Conservation (phyloP, 2,329 filamentous ascomycete genomes). For the Arthrobotrys entomopaga region DNA sequence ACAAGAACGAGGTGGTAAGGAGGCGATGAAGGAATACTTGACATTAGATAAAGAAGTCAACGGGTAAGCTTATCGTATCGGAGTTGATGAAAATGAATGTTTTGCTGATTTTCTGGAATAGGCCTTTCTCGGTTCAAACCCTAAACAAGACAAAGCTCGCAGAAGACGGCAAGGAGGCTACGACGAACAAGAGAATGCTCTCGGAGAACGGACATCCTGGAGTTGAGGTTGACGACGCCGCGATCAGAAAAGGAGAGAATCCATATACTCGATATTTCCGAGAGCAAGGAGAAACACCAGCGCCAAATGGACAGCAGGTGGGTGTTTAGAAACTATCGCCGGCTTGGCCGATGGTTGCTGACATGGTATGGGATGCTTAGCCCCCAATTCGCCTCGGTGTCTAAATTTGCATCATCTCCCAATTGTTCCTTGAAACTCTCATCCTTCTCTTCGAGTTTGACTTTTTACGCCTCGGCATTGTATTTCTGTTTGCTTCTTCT, state of each 20-base stretch:
- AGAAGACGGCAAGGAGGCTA: constrained; percentile 62
- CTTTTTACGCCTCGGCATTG: not conserved
- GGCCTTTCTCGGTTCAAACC: constrained; percentile 64
- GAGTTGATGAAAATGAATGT: not conserved
- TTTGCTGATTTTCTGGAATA: constrained; percentile 57
- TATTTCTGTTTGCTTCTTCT: not conserved
- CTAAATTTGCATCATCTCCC: not conserved
- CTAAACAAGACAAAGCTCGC: constrained; percentile 61
- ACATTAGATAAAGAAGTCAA: constrained; percentile 85
- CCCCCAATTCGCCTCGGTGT: constrained; percentile 44
- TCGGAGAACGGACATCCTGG: constrained; percentile 64
- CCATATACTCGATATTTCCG: constrained; percentile 64
- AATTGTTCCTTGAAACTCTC: not conserved
- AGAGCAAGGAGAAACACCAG: constrained; percentile 60
- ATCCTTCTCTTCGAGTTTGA: not conserved
- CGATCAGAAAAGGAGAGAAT: constrained; percentile 63
- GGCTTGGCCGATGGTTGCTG: constrained; percentile 18
- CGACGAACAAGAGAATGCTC: constrained; percentile 61
- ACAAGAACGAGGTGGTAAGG: constrained; percentile 81
- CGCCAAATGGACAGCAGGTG: constrained; percentile 55
- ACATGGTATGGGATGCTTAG: constrained; percentile 23
- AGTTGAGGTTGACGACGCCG: constrained; percentile 63
- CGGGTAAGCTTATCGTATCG: constrained; percentile 67
- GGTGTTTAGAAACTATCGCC: constrained; percentile 14
- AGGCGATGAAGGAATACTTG: constrained; percentile 87